Percentiles rank a stretch among this genome's conserved stretches.
Evolutionary conservation across 805 yeast species (phyloP).

Genomic region (Sugiyamaella americana): DNA sequence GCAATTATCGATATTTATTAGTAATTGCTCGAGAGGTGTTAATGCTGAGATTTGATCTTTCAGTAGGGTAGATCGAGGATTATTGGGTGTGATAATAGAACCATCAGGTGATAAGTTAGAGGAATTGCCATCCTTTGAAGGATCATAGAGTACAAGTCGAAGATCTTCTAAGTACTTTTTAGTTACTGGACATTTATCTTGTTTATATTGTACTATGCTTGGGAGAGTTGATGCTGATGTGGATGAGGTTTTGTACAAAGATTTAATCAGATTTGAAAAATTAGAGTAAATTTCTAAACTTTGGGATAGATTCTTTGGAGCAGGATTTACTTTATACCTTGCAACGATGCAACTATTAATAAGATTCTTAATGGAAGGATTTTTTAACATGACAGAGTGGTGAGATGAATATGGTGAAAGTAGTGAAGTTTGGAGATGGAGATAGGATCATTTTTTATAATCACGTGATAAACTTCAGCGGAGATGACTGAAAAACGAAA

Average conservation of each 20-base stretch:
- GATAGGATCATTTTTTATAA: too few relatives aligned
- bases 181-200: conserved; percentile 30
- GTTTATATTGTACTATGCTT: conserved; percentile 26
- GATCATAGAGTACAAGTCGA: conserved; percentile 26
- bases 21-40: not conserved
- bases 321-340: conserved; percentile 8
- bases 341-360: conserved; percentile 1
- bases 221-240: conserved; percentile 12
- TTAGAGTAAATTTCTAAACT: conserved; percentile 10
- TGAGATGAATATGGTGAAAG: too few relatives aligned
- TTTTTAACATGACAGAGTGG: not conserved
- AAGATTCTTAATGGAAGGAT: not conserved
- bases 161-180: conserved; percentile 25
- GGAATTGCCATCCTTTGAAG: not conserved
- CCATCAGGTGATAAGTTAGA: not conserved
- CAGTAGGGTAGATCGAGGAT: not conserved
- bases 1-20: not conserved
- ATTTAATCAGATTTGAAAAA: conserved; percentile 14
- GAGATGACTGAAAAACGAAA: too few relatives aligned
- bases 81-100: not conserved
- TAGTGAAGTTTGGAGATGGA: too few relatives aligned
- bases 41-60: not conserved
- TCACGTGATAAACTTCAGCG: too few relatives aligned
- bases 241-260: too few relatives aligned
- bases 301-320: conserved; percentile 11